Base-by-base conservation (phyloP, 2,329 filamentous ascomycete genomes). In the Aspergillus phoenicis region DNA sequence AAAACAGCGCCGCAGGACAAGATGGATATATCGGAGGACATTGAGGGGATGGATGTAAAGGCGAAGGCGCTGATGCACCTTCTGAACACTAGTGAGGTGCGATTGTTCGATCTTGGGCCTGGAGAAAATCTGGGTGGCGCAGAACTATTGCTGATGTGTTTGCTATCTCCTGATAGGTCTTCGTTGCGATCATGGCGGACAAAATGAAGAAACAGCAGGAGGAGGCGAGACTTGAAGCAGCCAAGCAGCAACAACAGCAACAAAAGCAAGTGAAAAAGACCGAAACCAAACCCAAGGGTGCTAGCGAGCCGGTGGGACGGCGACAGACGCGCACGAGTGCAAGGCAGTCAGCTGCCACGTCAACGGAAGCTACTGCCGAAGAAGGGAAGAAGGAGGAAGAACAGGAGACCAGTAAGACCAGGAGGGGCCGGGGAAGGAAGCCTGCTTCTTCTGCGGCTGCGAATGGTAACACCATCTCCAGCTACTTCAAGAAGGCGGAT, bases 401-500 rank as follows among this genome's bases (percentile, higher is more conserved):
- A 6, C 63, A 67, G 22, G 61, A 59, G 17, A n/a, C 60, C 11
- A 53, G 38, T 43, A 73, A 66, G 38, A 58, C 68, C 11, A 75
- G 71, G 59, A 68, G 65, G 57, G 69, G 68, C 24, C 66, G 69
- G n/a, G 64, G 69, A 10, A 73, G 70, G 61, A 74, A 70, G 63
- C 61, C 66, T 24, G 61, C 66, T 20, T 58, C 66, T 36, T 58
- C 66, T 36, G 57, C 61, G 3, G 62, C 61, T 10, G 33, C 49
- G 47, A 71, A 72, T 48, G 67, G 68, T 33, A 73, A 75, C 24
- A 83, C 81, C 59, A 88, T 89, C 38, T 82, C 84, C 0, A 83
- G 81, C 62, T 89, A 85, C 67, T 85, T 89, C 70, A 84, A 84
- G 62, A 87, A 87, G 65, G 82, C 83, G 26, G 82, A 87, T 33